Conservation (phyloP, 495 filamentous ascomycete genomes). For the Penicillium fimorum region DNA sequence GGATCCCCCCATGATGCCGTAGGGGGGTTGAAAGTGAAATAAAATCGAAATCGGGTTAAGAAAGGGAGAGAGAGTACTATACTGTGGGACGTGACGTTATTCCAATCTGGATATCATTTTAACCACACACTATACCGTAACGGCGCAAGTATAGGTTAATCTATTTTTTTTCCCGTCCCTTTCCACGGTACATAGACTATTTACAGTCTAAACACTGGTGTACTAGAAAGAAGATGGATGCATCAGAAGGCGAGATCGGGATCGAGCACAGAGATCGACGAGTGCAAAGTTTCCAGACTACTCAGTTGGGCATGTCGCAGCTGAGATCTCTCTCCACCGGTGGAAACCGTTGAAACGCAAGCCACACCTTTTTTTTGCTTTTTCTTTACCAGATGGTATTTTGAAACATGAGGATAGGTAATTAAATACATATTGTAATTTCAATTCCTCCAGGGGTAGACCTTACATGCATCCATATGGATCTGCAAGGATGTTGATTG, state of each 20-base stretch:
- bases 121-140: slow-evolving; percentile 6
- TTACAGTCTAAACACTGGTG: slow-evolving; percentile 17
- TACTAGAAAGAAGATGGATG: slow-evolving; percentile 15
- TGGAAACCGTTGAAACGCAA: slow-evolving; percentile 34
- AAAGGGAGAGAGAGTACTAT: neutral
- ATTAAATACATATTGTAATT: neutral
- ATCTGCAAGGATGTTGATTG: slow-evolving; percentile 11
- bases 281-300: slow-evolving; percentile 21
- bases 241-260: slow-evolving; percentile 15
- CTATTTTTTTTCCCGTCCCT: slow-evolving; percentile 23
- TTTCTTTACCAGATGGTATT: slow-evolving; percentile 4
- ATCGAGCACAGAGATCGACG: slow-evolving; percentile 25
- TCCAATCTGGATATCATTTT: neutral
- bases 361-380: slow-evolving; percentile 29
- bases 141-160: slow-evolving; percentile 13
- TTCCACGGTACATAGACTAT: slow-evolving; percentile 13
- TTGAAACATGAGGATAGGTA: neutral
- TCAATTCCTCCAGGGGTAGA: neutral
- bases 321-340: slow-evolving; percentile 15
- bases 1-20: neutral
- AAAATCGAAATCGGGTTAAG: neutral
- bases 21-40: slow-evolving; percentile 13
- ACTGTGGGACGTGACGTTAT: slow-evolving; percentile 3
- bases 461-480: slow-evolving; percentile 4
- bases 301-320: slow-evolving; percentile 24